Evolutionary conservation across 1,284 basidiomycete species (phyloP), one percentile per base, ranked within the genome.

Genomic region (Apiotrichum sp.): DNA sequence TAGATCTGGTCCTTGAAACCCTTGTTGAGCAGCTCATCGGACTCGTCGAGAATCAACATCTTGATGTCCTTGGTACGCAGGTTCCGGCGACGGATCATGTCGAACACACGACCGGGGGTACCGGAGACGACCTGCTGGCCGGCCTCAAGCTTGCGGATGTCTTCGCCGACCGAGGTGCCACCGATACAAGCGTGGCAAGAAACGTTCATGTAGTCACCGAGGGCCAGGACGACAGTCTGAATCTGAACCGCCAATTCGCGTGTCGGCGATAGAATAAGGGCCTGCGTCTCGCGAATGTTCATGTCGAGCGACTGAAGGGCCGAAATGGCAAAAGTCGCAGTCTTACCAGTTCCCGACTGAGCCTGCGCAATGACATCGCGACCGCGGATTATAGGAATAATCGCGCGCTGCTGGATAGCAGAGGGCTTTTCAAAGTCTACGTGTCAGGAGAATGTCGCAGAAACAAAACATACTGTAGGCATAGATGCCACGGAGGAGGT

Each of bases 1-100:
- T 98, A 99, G 72, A 98, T 98, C 78, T 98, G 96, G 76, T 98
- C 96, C 79, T 97, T 97, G 86, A 98, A 98, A 29, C 95, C 96
- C 78, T 93, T 93, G 82, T 95, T 96, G 62, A 98, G 82, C 43
- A 98, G 80, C 72, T 98, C 95, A 74, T 99, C 96, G 45, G 93
- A 92, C 78, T 98, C 95, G 75, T 99, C 96, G 46, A 99, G 86
- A 58, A 97, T 87, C 59, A 99, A 85, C 93, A 98, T 98, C 81
- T 98, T 99, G 84, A 99, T 96, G 78, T 98, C 97, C 63, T 93
- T 85, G 50, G 96, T 98, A 54, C 93, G 85, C 53, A 98, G 81
- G 73, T 88, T 88, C 63, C 95, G 83, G 65, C 96, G 84, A 59
- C 93, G 85, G 80, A 99, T 99, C 96, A 98, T 98, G 78, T 99